Evolutionary conservation across 108 stramenopile species (phyloP), one percentile per base, ranked within the genome.

Genomic region (Bacterosira constricta): DNA sequence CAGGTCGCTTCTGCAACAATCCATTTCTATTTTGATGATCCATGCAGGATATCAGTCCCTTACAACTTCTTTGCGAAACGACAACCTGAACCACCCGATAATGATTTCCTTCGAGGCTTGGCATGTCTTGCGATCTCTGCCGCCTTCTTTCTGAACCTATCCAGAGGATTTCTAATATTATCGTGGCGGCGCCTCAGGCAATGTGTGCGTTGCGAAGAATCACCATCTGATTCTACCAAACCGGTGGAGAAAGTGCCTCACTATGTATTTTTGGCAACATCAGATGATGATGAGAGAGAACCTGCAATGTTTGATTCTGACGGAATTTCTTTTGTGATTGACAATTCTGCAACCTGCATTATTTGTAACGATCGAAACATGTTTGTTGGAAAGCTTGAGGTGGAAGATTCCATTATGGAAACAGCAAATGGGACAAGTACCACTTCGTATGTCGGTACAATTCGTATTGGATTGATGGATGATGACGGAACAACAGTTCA

Each of bases 271-370:
- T 11, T 52, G 23, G 29, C 51, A 1, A 13, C 26, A 6, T 52
- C 51, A 10, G 29, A 9, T 3, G 51, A 27, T 1, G 49, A 23
- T 50, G 17, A 23, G 27, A 52, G 26, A 7, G 27, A 13, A 6
- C 4, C 8, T n/a, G n/a, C n/a, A n/a, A n/a, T n/a, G n/a, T 52
- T 52, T 25, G 51, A 52, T 29, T 27, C 51, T 27, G 23, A 52
- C 30, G 51, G 51, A 29, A 52, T 52, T 3, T 29, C 51, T 6
- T 29, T 29, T 6, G 51, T 52, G 26, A 52, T 52, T 29, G 51
- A 52, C 51, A 52, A 52, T 52, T 52, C 51, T 25, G 26, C 51
- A 25, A 52, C 51, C 0, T 52, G 51, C 26, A 52, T 52, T 1
- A 52, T 52, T 5, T 52, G 51, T 6, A 52, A 52, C 26, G 26